Conservation (phyloP, 78 protist genomes). For the Polysphondylium violaceum region DNA sequence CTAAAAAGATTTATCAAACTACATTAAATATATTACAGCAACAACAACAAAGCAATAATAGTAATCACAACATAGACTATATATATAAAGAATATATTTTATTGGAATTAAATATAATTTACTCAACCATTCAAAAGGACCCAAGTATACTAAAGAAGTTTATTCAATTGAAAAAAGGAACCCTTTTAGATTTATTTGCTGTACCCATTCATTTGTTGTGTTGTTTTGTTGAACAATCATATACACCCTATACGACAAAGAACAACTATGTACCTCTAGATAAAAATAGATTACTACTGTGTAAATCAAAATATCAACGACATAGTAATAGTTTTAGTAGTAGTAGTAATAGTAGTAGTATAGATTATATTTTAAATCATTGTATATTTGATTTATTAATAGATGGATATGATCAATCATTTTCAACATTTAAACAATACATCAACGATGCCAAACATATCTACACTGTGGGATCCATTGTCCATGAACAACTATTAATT, state of each 20-base stretch:
- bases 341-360: neutral
- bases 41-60: slow-evolving; percentile 15
- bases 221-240: slow-evolving; percentile 21
- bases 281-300: neutral
- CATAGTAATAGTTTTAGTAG: neutral
- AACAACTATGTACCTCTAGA: neutral
- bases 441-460: neutral
- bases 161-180: neutral
- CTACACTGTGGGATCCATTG: neutral
- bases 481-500: neutral
- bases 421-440: neutral
- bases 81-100: slow-evolving; percentile 1
- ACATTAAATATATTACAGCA: slow-evolving; percentile 1
- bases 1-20: slow-evolving; percentile 46
- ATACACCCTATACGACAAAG: slow-evolving; percentile 11
- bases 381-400: slow-evolving; percentile 7
- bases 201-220: slow-evolving; percentile 39
- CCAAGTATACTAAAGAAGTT: slow-evolving; percentile 26
- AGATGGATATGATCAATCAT: neutral
- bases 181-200: slow-evolving; percentile 17
- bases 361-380: neutral
- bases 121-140: slow-evolving; percentile 13
- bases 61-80: neutral
- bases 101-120: slow-evolving; percentile 25
- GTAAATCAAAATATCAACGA: neutral